Conservation (phyloP, 208 protist species). For the Angomonas ambiguus region DNA sequence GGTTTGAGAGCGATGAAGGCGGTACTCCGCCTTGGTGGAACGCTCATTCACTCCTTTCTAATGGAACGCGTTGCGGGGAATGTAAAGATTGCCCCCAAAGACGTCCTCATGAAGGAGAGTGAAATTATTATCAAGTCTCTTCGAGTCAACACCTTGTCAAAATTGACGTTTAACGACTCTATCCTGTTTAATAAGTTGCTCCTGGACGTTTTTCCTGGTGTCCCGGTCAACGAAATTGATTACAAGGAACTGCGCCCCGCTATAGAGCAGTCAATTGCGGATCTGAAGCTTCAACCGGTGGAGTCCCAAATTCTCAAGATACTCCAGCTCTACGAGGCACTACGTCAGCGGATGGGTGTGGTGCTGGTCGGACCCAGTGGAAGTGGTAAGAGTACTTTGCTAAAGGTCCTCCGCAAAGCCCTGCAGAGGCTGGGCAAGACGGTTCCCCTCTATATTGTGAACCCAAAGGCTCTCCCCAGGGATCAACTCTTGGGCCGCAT, state of each 20-base stretch:
- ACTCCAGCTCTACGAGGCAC: constrained; percentile 95
- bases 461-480: constrained; percentile 96
- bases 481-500: constrained; percentile 96
- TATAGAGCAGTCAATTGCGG: constrained; percentile 85
- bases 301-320: constrained; percentile 91
- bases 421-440: constrained; percentile 75
- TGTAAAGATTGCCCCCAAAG: constrained; percentile 37
- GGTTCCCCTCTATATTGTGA: constrained; percentile 94
- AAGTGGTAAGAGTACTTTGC: constrained; percentile 96
- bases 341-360: constrained; percentile 97
- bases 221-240: constrained; percentile 86
- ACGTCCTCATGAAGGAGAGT: constrained; percentile 85
- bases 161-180: constrained; percentile 95
- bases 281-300: constrained; percentile 88
- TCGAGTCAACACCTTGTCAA: constrained; percentile 97
- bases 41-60: constrained; percentile 85
- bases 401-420: constrained; percentile 87
- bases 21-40: constrained; percentile 90
- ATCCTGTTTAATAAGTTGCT: constrained; percentile 94
- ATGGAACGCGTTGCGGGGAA: constrained; percentile 78
- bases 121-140: constrained; percentile 96
- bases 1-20: constrained; percentile 97
- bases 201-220: constrained; percentile 93
- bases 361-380: constrained; percentile 96
- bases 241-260: constrained; percentile 91